Conservation (phyloP, 2,329 filamentous ascomycete genomes). For the Aureobasidium uvarum region DNA sequence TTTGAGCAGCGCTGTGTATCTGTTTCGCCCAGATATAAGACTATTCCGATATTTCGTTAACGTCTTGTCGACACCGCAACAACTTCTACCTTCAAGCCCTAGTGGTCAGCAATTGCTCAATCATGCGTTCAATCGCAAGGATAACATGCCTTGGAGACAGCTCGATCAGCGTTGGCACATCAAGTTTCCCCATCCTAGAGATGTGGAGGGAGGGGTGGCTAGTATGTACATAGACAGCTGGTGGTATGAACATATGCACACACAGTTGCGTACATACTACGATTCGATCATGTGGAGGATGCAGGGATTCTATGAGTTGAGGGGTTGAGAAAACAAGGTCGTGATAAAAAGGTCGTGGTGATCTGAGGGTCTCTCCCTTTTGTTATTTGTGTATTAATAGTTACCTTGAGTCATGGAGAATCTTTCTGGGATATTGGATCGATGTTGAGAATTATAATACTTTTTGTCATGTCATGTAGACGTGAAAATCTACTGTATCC, state of each 20-base stretch:
- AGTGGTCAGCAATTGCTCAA: constrained; percentile 42
- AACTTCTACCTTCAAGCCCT: constrained; percentile 38
- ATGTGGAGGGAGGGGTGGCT: constrained; percentile 39
- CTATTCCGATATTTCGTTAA: constrained; percentile 39
- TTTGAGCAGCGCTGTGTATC: constrained; percentile 41
- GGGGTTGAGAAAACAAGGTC: too few species aligned
- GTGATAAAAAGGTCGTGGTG: too few species aligned
- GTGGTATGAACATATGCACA: constrained; percentile 38
- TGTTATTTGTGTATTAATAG: background rate
- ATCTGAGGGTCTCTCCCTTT: background rate
- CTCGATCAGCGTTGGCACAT: constrained; percentile 42
- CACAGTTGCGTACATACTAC: constrained; percentile 37
- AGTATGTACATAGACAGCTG: constrained; percentile 42
- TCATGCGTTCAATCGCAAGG: constrained; percentile 38
- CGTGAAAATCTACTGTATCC: background rate
- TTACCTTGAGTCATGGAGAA: background rate
- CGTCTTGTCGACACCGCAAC: constrained; percentile 34
- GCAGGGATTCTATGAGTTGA: constrained; percentile 39
- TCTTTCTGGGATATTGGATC: background rate
- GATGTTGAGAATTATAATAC: background rate
- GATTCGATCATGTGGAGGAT: constrained; percentile 36
- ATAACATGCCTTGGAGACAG: constrained; percentile 43
- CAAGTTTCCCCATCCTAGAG: constrained; percentile 37
- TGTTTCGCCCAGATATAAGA: constrained; percentile 37
- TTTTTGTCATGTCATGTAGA: background rate